A percentile compares a stretch with the other conserved stretches of the same genome.
phyloP scores from a whole-genome alignment of 208 protist species.

The Wallacemonas rigidus region DNA sequence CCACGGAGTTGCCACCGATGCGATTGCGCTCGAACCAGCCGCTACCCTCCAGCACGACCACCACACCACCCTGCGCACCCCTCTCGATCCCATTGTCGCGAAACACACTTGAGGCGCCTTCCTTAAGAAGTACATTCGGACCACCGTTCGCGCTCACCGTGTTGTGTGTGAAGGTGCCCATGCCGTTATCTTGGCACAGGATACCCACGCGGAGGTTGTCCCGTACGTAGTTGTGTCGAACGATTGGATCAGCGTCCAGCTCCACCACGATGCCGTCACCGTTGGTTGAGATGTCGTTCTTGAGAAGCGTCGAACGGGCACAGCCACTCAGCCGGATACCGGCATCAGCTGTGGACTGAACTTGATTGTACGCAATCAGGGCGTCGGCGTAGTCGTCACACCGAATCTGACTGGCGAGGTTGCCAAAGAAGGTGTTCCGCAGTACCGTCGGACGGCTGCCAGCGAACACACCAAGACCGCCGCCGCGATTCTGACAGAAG shows the following conservation, averaged over 20 bases:
- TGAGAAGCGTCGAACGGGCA: conserved; percentile 53
- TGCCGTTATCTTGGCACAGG: conserved; percentile 66
- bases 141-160: conserved; percentile 46
- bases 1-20: conserved; percentile 64
- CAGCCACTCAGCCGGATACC: conserved; percentile 65
- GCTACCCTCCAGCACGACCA: conserved; percentile 59
- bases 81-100: conserved; percentile 67
- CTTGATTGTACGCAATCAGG: conserved; percentile 70
- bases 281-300: conserved; percentile 62
- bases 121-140: conserved; percentile 65
- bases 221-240: conserved; percentile 60
- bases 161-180: conserved; percentile 77
- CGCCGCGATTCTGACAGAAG: conserved; percentile 50
- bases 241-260: conserved; percentile 75
- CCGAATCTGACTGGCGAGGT: conserved; percentile 49
- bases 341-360: conserved; percentile 34
- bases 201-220: conserved; percentile 48
- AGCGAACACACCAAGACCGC: conserved; percentile 40
- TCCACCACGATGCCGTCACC: conserved; percentile 75
- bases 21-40: conserved; percentile 76
- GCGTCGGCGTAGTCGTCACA: conserved; percentile 48
- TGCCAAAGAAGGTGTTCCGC: conserved; percentile 62
- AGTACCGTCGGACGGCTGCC: conserved; percentile 60
- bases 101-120: conserved; percentile 65
- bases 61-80: conserved; percentile 64